Evolutionary conservation across 257 asterid species (phyloP).

Genomic region (Fraxinus quadrangulata): DNA sequence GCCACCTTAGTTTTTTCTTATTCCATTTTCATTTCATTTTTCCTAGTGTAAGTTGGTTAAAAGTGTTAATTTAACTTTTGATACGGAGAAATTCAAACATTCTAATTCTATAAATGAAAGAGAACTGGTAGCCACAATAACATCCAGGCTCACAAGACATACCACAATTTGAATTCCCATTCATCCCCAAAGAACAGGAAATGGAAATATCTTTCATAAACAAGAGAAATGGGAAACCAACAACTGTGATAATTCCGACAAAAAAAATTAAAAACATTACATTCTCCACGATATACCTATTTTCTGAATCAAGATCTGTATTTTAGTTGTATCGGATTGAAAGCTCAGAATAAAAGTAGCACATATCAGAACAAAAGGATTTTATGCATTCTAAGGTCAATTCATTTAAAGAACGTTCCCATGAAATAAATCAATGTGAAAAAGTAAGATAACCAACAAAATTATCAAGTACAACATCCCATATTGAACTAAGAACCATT

Average conservation of each 20-base stretch:
- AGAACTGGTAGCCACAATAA: background rate
- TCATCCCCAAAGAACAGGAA: background rate
- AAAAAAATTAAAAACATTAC: background rate
- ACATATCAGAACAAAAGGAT: background rate
- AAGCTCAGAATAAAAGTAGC: constrained; percentile 15
- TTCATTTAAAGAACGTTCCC: background rate
- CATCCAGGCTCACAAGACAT: background rate
- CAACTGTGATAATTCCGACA: background rate
- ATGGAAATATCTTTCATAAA: background rate
- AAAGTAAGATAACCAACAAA: constrained; percentile 3
- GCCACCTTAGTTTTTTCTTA: background rate
- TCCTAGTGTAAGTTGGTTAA: background rate
- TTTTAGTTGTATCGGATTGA: constrained; percentile 3
- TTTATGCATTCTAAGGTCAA: constrained; percentile 4
- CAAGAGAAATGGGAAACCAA: background rate
- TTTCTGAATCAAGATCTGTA: constrained; percentile 16
- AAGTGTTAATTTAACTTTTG: background rate
- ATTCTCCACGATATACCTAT: background rate
- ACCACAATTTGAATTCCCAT: background rate
- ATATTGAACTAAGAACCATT: background rate
- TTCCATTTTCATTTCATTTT: background rate
- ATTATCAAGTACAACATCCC: constrained; percentile 8
- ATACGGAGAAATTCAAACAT: background rate
- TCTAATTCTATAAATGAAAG: background rate
- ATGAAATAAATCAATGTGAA: constrained; percentile 9